Percentiles rank a stretch among this genome's conserved stretches.
Conservation (phyloP, 2,329 filamentous ascomycete species). For the Xylaria sp. region DNA sequence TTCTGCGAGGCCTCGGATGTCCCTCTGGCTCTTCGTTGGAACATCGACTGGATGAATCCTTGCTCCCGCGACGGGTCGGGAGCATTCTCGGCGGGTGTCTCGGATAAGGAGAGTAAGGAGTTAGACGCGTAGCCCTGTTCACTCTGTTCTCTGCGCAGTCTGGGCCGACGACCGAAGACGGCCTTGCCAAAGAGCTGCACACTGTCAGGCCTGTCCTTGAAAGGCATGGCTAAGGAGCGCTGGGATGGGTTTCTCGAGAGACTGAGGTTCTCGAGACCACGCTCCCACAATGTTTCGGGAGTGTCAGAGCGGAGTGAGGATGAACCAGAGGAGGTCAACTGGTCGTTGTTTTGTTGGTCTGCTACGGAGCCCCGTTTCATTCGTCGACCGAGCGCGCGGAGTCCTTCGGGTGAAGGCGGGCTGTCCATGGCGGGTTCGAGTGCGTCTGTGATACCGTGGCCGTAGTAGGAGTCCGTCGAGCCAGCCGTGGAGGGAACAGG, state of each 20-base stretch:
- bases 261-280: slow-evolving; percentile 42
- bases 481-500: slow-evolving; percentile 19
- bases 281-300: slow-evolving; percentile 46
- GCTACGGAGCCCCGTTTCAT: slow-evolving; percentile 49
- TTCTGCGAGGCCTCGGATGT: slow-evolving; percentile 29
- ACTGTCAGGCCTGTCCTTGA: slow-evolving; percentile 53
- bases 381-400: slow-evolving; percentile 50
- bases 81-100: slow-evolving; percentile 35
- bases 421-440: slow-evolving; percentile 56
- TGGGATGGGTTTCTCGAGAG: slow-evolving; percentile 54
- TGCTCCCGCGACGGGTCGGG: slow-evolving; percentile 37
- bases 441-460: slow-evolving; percentile 36
- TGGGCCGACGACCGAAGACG: slow-evolving; percentile 52
- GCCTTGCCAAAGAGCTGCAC: slow-evolving; percentile 55
- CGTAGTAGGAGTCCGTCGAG: slow-evolving; percentile 16
- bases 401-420: slow-evolving; percentile 55
- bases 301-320: slow-evolving; percentile 48
- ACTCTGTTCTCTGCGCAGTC: slow-evolving; percentile 47
- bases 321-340: slow-evolving; percentile 50
- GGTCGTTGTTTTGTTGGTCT: slow-evolving; percentile 44
- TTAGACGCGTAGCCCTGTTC: slow-evolving; percentile 43
- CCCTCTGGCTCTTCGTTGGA: slow-evolving; percentile 40
- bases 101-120: slow-evolving; percentile 46
- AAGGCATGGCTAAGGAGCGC: slow-evolving; percentile 48
- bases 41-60: slow-evolving; percentile 45